phyloP scores from a whole-genome alignment of 2,329 filamentous ascomycete species.

The Ophiostoma pallidulum region DNA sequence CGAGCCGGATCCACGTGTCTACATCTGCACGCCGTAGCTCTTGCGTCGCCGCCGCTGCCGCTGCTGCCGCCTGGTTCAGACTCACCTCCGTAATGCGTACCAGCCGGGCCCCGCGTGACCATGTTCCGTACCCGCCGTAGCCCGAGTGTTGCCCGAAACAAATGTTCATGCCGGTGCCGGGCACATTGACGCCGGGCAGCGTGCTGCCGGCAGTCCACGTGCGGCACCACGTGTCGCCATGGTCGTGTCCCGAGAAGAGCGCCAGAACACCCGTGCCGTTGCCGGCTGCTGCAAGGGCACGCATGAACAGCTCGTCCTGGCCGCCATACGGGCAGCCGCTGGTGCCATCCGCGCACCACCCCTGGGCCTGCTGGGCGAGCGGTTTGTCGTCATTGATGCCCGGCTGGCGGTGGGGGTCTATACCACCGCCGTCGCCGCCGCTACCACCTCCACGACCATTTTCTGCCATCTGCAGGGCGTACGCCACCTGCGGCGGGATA shows the following conservation, averaged over 20 bases:
- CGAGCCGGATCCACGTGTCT: slow-evolving; percentile 43
- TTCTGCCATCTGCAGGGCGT: slow-evolving; percentile 19
- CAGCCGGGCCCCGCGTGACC: slow-evolving; percentile 44
- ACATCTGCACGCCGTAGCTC: slow-evolving; percentile 19
- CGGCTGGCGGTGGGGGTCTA: slow-evolving; percentile 23
- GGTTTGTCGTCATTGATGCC: slow-evolving; percentile 27
- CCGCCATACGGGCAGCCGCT: slow-evolving; percentile 25
- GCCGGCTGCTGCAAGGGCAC: slow-evolving; percentile 38
- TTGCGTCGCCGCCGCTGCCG: not conserved
- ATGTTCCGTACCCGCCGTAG: slow-evolving; percentile 60
- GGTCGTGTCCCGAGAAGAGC: slow-evolving; percentile 52
- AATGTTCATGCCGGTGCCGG: slow-evolving; percentile 27
- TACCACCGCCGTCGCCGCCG: slow-evolving; percentile 11
- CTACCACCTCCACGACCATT: slow-evolving; percentile 10
- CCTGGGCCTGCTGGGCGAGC: slow-evolving; percentile 24
- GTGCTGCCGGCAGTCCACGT: slow-evolving; percentile 22
- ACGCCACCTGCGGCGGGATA: slow-evolving; percentile 31
- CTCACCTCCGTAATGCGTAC: slow-evolving; percentile 16
- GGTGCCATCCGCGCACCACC: slow-evolving; percentile 23
- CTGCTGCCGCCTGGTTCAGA: slow-evolving; percentile 3
- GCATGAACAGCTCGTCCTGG: slow-evolving; percentile 48
- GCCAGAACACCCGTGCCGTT: slow-evolving; percentile 42
- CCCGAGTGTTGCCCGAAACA: slow-evolving; percentile 55
- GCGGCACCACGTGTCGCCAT: slow-evolving; percentile 44
- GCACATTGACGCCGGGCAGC: slow-evolving; percentile 19